These are phyloP conservation scores for Trichoderma reesei DNA, from an alignment of 495 filamentous ascomycete species.

Conservation along the genomic window DNA sequence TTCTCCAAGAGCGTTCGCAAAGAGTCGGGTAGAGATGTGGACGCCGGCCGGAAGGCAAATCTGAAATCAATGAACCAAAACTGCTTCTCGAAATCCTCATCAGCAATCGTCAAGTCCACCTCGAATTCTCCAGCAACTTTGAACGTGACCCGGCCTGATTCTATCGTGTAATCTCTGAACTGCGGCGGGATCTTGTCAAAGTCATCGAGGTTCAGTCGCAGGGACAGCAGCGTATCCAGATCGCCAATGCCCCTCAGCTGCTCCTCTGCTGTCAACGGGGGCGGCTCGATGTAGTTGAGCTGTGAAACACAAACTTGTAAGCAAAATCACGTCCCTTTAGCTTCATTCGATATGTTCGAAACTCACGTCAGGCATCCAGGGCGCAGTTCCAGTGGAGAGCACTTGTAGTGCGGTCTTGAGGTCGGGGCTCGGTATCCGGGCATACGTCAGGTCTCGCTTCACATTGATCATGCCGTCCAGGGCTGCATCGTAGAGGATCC, in stretches of 20 bases:
- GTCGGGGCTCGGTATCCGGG: constrained; percentile 76
- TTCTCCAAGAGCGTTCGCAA: constrained; percentile 55
- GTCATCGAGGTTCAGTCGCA: constrained; percentile 71
- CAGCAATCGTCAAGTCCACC: constrained; percentile 76
- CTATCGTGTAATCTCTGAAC: constrained; percentile 64
- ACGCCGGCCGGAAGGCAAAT: constrained; percentile 65
- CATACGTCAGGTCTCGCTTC: constrained; percentile 54
- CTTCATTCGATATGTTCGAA: not conserved
- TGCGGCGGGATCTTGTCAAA: constrained; percentile 63
- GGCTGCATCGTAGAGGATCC: constrained; percentile 44
- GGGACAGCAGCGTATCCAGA: constrained; percentile 71
- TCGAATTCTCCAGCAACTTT: constrained; percentile 78
- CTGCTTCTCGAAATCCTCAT: constrained; percentile 68
- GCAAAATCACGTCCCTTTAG: not conserved
- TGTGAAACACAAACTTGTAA: constrained; percentile 28
- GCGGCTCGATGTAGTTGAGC: constrained; percentile 71
- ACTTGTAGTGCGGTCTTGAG: constrained; percentile 80
- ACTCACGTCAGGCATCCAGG: constrained; percentile 67
- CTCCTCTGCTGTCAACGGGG: constrained; percentile 54
- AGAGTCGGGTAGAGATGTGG: constrained; percentile 46
- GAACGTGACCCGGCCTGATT: constrained; percentile 78
- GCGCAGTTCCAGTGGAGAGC: constrained; percentile 61
- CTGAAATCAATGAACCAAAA: constrained; percentile 91
- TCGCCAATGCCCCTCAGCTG: constrained; percentile 61
- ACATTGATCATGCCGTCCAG: constrained; percentile 54